Conservation (phyloP, 208 protist species). For the Trichomonas gallinae region DNA sequence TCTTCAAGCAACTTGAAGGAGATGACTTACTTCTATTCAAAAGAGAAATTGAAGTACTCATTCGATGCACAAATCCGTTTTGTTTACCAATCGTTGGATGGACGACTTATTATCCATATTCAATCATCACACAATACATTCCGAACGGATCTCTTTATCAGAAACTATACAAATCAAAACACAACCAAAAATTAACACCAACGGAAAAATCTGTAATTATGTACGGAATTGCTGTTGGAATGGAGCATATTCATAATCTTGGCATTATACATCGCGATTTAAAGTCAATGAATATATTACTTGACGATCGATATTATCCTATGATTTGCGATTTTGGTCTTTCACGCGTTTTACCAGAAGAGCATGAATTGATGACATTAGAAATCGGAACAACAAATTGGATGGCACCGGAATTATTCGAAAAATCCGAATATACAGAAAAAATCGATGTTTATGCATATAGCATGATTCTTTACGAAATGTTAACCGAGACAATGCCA, state of each 20-base stretch:
- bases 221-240: slow-evolving; percentile 33
- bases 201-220: slow-evolving; percentile 26
- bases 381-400: slow-evolving; percentile 1
- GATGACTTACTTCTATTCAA: not conserved
- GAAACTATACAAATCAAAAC: not conserved
- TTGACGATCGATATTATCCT: not conserved
- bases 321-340: slow-evolving; percentile 19
- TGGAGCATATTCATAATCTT: slow-evolving; percentile 42
- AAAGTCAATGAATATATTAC: slow-evolving; percentile 40
- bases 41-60: not conserved
- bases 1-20: not conserved
- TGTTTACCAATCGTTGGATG: not conserved
- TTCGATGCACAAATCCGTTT: not conserved
- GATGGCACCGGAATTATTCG: not conserved
- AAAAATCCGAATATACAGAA: slow-evolving; percentile 24
- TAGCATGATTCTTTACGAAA: slow-evolving; percentile 42
- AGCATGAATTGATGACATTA: not conserved
- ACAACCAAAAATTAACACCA: not conserved
- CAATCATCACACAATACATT: not conserved
- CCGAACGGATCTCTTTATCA: not conserved
- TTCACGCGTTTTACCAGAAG: not conserved
- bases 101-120: not conserved
- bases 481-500: slow-evolving; percentile 39
- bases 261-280: slow-evolving; percentile 47
- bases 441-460: slow-evolving; percentile 42